Evolutionary conservation across 768 basidiomycete genomes (phyloP).

Genomic region (Mycena leptocephala): DNA sequence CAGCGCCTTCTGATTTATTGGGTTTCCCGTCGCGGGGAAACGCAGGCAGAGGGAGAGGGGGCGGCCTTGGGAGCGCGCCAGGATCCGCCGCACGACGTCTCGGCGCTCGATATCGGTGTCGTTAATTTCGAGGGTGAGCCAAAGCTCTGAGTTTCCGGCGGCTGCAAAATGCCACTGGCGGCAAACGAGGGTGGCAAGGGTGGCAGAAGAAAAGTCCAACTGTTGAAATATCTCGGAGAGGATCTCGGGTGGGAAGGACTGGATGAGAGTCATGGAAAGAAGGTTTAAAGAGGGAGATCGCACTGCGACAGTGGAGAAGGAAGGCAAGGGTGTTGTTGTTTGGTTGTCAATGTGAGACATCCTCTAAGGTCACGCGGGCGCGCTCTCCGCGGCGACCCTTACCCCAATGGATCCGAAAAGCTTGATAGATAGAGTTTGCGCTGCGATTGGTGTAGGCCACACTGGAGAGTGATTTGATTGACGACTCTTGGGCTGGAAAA

Average conservation of each 20-base stretch:
- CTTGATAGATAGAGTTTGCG: no score
- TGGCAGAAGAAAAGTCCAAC: background rate
- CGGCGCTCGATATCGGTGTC: background rate
- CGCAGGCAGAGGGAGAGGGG: background rate
- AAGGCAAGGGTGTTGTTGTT: background rate
- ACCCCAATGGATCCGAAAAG: no score
- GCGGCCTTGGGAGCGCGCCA: conserved; percentile 1
- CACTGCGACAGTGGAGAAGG: background rate
- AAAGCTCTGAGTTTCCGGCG: background rate
- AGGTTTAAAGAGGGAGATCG: background rate
- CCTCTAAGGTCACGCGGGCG: background rate
- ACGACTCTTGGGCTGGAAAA: no score
- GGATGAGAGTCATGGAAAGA: background rate
- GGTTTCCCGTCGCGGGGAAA: background rate
- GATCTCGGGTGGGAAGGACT: conserved; percentile 11
- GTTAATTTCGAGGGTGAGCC: background rate
- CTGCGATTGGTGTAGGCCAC: no score
- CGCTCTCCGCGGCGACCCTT: no score
- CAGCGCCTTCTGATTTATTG: background rate
- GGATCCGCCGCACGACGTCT: background rate
- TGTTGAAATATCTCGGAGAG: background rate
- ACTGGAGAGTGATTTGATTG: no score
- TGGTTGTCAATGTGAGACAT: no score
- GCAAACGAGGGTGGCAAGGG: background rate
- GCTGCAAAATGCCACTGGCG: conserved; percentile 3